Percentiles rank a stretch among this genome's conserved stretches.
Conservation (phyloP, 108 stramenopile genomes). For the Seminavis robusta region DNA sequence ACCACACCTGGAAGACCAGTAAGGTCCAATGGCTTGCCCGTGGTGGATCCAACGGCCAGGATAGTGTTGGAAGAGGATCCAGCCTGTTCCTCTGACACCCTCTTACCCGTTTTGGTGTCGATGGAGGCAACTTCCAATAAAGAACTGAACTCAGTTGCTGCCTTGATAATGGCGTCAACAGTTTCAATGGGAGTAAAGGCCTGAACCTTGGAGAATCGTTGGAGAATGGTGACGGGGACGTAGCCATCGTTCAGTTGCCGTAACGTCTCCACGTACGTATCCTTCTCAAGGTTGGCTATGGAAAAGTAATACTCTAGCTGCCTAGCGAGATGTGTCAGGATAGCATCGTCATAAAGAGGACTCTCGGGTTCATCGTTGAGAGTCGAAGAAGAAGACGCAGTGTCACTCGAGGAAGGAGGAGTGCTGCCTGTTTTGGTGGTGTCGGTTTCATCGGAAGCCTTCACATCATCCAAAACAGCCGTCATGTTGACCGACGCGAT, state of each 20-base stretch:
- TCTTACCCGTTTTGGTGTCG: conserved; percentile 27
- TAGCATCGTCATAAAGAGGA: too few relatives aligned
- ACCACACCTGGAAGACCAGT: too few relatives aligned
- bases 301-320: conserved; percentile 66
- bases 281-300: conserved; percentile 35
- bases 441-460: too few relatives aligned
- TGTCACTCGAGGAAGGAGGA: too few relatives aligned
- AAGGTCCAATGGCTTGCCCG: conserved; percentile 20
- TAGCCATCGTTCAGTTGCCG: conserved; percentile 47
- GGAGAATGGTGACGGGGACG: conserved; percentile 51
- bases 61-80: conserved; percentile 2
- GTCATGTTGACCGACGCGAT: too few relatives aligned
- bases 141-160: conserved; percentile 29
- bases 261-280: conserved; percentile 49
- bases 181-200: conserved; percentile 20
- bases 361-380: too few relatives aligned
- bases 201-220: conserved; percentile 54
- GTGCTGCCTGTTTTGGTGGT: too few relatives aligned
- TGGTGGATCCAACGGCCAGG: conserved; percentile 27
- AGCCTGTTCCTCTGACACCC: conserved; percentile 7
- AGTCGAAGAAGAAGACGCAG: too few relatives aligned
- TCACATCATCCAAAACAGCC: too few relatives aligned
- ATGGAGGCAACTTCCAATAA: conserved; percentile 39
- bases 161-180: conserved; percentile 12
- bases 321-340: conserved; percentile 20